A percentile compares a stretch with the other conserved stretches of the same genome.
Conservation (phyloP, 805 yeast species). For the Wickerhamomyces sydowiorum region DNA sequence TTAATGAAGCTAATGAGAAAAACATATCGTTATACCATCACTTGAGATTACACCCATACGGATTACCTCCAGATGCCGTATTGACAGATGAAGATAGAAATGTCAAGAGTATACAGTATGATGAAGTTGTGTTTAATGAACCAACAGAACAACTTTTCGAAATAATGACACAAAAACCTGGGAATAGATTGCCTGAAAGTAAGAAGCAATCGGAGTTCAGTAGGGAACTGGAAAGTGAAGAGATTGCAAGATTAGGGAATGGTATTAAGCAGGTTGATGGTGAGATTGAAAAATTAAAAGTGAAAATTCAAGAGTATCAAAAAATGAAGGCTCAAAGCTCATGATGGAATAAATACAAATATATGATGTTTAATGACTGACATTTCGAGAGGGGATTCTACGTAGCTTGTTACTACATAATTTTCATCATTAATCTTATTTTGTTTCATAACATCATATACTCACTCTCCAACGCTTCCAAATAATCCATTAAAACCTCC, state of each 20-base stretch:
- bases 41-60: constrained; percentile 86
- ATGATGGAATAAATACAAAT: too few species aligned
- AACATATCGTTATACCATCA: constrained; percentile 83
- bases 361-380: too few species aligned
- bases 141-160: constrained; percentile 90
- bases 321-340: constrained; percentile 7
- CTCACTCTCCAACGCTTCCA: constrained; percentile 11
- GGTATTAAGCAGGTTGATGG: constrained; percentile 39
- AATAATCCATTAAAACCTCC: constrained; percentile 13
- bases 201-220: constrained; percentile 36
- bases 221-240: constrained; percentile 58
- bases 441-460: neutral
- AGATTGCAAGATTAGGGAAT: constrained; percentile 47
- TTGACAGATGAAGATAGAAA: constrained; percentile 26
- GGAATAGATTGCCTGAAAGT: constrained; percentile 41
- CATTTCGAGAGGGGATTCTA: too few species aligned
- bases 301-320: constrained; percentile 26
- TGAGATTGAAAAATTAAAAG: constrained; percentile 37
- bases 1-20: constrained; percentile 84
- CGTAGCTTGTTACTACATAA: too few species aligned
- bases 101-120: constrained; percentile 65
- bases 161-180: constrained; percentile 62
- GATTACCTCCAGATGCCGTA: constrained; percentile 27
- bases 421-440: neutral
- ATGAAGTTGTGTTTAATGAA: constrained; percentile 90